A percentile compares a stretch with the other conserved stretches of the same genome.
phyloP scores from a whole-genome alignment of 495 filamentous ascomycete genomes.

The Alectoria sarmentosa region DNA sequence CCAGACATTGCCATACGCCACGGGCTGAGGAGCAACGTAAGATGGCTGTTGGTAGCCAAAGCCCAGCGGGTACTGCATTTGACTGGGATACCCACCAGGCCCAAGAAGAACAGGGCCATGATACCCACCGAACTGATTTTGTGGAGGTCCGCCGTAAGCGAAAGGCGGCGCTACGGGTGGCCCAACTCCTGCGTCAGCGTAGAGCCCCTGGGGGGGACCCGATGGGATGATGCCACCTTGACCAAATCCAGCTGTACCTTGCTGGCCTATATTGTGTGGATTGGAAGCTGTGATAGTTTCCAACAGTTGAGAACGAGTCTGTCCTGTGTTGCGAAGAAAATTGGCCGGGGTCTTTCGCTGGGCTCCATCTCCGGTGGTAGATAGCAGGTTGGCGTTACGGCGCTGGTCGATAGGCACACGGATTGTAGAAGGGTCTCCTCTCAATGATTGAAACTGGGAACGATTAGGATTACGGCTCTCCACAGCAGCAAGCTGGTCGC shows the following conservation, averaged over 20 bases:
- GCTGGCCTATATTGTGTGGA: background rate
- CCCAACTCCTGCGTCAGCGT: background rate
- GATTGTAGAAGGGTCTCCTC: background rate
- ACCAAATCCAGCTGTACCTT: background rate
- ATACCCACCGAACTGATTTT: conserved; percentile 8
- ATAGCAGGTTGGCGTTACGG: background rate
- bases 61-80: conserved; percentile 1
- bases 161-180: background rate
- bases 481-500: conserved; percentile 9
- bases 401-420: conserved; percentile 5
- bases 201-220: background rate
- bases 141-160: conserved; percentile 2
- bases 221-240: background rate
- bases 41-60: conserved; percentile 7
- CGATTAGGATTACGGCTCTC: conserved; percentile 1
- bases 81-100: conserved; percentile 7
- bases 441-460: background rate
- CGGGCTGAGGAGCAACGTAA: conserved; percentile 1
- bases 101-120: background rate
- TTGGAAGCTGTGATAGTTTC: background rate
- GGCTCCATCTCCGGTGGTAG: background rate
- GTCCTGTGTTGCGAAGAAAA: background rate
- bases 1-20: conserved; percentile 8
- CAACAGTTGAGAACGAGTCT: background rate
- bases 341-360: background rate